A percentile compares a stretch with the other conserved stretches of the same genome.
Evolutionary conservation across 768 basidiomycete genomes (phyloP).

Genomic region (Pulveroboletus sp.): DNA sequence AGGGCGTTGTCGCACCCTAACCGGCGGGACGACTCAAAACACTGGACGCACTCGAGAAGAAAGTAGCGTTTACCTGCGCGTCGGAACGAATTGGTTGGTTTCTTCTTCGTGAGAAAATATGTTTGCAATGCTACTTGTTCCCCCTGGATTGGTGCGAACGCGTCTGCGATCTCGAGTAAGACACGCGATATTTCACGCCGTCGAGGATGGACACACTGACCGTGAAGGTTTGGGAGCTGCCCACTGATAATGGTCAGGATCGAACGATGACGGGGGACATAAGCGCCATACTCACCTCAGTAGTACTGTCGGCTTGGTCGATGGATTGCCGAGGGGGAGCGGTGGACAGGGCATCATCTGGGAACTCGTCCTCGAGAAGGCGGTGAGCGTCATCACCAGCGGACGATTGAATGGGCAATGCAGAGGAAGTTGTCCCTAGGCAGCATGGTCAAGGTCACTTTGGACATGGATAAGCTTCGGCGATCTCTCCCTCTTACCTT

Average conservation of each 20-base stretch:
- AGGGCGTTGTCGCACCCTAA: constrained; percentile 63
- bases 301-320: background rate
- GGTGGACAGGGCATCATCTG: constrained; percentile 55
- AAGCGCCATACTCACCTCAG: constrained; percentile 2
- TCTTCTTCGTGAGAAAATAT: constrained; percentile 47
- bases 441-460: background rate
- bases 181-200: background rate
- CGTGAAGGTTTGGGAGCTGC: constrained; percentile 44
- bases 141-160: constrained; percentile 32
- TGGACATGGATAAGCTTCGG: background rate
- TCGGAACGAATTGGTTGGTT: constrained; percentile 56
- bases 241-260: constrained; percentile 1
- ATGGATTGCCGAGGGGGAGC: constrained; percentile 42
- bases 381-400: background rate
- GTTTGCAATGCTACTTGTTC: constrained; percentile 22
- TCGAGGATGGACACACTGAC: constrained; percentile 28
- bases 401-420: constrained; percentile 4
- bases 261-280: background rate
- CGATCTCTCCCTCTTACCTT: constrained; percentile 9
- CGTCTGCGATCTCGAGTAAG: constrained; percentile 26
- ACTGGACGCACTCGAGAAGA: background rate
- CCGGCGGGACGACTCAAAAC: background rate
- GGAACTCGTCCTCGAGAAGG: constrained; percentile 35
- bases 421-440: constrained; percentile 11
- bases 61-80: constrained; percentile 49